These are phyloP conservation scores for Arthrobotrys sinensis DNA, from an alignment of 2,329 filamentous ascomycete genomes.

Conservation along the genomic window DNA sequence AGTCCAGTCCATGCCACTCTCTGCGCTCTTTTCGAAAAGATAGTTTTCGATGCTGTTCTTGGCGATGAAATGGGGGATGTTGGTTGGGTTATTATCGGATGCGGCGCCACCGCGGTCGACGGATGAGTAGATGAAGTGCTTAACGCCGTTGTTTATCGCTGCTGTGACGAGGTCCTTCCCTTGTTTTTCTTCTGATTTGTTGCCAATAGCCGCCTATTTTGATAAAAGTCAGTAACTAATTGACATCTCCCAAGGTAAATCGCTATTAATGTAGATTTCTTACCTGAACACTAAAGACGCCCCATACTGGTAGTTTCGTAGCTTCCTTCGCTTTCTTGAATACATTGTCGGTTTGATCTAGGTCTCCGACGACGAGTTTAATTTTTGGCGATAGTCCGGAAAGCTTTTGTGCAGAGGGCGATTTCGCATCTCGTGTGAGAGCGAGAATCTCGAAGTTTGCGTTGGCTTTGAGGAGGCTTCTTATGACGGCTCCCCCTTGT, in stretches of 20 bases:
- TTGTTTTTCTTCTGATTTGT: slow-evolving; percentile 71
- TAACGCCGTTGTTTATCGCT: slow-evolving; percentile 72
- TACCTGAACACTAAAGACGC: slow-evolving; percentile 76
- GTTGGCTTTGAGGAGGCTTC: slow-evolving; percentile 67
- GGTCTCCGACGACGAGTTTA: slow-evolving; percentile 74
- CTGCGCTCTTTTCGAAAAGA: slow-evolving; percentile 70
- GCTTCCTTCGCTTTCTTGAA: slow-evolving; percentile 70
- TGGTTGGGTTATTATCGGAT: slow-evolving; percentile 72
- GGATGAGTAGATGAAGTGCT: slow-evolving; percentile 76
- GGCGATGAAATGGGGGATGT: slow-evolving; percentile 75
- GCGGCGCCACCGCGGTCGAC: slow-evolving; percentile 76
- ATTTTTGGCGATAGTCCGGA: slow-evolving; percentile 69
- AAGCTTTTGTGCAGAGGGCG: slow-evolving; percentile 71
- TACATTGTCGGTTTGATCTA: slow-evolving; percentile 71
- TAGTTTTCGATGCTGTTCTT: slow-evolving; percentile 77
- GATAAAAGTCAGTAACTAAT: not conserved
- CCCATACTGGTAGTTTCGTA: slow-evolving; percentile 70
- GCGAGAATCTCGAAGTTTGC: slow-evolving; percentile 72
- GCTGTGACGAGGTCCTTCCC: slow-evolving; percentile 75
- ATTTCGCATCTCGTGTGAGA: slow-evolving; percentile 74
- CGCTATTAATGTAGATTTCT: too few species aligned
- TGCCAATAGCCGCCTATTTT: slow-evolving; percentile 59
- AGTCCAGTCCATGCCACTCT: slow-evolving; percentile 73
- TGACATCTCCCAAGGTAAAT: too few species aligned
- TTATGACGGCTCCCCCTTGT: slow-evolving; percentile 70